phyloP scores from a whole-genome alignment of 106 monocot species.

The Dioscorea zingiberensis region DNA sequence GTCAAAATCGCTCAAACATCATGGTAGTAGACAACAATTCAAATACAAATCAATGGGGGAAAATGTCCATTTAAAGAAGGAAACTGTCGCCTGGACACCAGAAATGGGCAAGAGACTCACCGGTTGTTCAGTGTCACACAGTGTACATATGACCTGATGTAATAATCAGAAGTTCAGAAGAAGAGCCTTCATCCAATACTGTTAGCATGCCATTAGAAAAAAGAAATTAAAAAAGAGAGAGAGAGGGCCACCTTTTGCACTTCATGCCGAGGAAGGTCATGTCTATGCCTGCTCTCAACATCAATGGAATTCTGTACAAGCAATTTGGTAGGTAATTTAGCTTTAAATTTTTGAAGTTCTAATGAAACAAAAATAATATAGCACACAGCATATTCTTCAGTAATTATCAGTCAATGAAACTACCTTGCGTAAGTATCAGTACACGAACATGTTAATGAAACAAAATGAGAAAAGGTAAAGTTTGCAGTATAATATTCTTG shows the following conservation, averaged over 20 bases:
- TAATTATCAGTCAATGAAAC: too few species aligned
- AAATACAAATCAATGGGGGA: too few species aligned
- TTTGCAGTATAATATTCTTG: too few species aligned
- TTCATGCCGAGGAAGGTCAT: constrained; percentile 54
- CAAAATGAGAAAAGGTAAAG: too few species aligned
- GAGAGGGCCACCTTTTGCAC: constrained; percentile 17
- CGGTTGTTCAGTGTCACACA: constrained; percentile 58
- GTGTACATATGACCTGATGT: constrained; percentile 39
- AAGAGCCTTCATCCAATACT: not conserved
- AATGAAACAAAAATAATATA: not conserved
- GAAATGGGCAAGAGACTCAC: constrained; percentile 4
- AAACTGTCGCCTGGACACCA: too few species aligned
- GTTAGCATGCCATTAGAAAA: not conserved
- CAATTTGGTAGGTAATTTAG: not conserved
- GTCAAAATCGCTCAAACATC: too few species aligned
- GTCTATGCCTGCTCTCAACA: constrained; percentile 32
- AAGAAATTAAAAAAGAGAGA: not conserved
- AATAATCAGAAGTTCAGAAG: not conserved
- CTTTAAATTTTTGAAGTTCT: too few species aligned
- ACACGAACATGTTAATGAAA: too few species aligned
- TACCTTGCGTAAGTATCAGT: too few species aligned
- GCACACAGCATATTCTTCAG: not conserved
- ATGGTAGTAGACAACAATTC: too few species aligned
- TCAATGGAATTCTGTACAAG: constrained; percentile 39
- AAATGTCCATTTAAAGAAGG: too few species aligned